A percentile compares a stretch with the other conserved stretches of the same genome.
phyloP scores from a whole-genome alignment of 345 rosid species.

The Populus tremula region DNA sequence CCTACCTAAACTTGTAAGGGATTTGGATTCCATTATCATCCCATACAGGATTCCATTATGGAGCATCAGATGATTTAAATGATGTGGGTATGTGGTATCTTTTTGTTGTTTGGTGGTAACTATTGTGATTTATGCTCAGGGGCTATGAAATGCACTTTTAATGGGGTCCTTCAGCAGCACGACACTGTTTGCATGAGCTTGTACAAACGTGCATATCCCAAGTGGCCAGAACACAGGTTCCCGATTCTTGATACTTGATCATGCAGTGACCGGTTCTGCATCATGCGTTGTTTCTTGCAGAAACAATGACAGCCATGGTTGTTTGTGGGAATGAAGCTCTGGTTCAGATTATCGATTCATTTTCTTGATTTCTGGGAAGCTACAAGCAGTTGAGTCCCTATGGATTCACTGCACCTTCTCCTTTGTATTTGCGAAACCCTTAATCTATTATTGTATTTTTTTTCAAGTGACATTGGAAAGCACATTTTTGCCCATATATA shows the following conservation, averaged over 20 bases:
- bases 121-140: constrained; percentile 39
- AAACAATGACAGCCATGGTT: constrained; percentile 12
- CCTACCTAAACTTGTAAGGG: background rate
- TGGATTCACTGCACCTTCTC: background rate
- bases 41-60: background rate
- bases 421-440: background rate
- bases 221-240: constrained; percentile 77
- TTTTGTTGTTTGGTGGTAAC: background rate
- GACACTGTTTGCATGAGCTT: constrained; percentile 89
- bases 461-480: background rate
- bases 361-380: constrained; percentile 21
- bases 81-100: background rate
- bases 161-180: constrained; percentile 82
- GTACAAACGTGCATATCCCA: constrained; percentile 84
- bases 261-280: background rate
- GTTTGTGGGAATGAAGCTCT: constrained; percentile 66
- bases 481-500: background rate
- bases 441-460: background rate
- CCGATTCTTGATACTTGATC: constrained; percentile 49
- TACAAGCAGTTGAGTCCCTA: background rate
- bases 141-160: constrained; percentile 81
- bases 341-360: constrained; percentile 56
- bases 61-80: background rate
- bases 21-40: background rate
- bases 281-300: constrained; percentile 5